Conservation (phyloP, 1,139 yeast genomes). For the Scheffersomyces insectosa region DNA sequence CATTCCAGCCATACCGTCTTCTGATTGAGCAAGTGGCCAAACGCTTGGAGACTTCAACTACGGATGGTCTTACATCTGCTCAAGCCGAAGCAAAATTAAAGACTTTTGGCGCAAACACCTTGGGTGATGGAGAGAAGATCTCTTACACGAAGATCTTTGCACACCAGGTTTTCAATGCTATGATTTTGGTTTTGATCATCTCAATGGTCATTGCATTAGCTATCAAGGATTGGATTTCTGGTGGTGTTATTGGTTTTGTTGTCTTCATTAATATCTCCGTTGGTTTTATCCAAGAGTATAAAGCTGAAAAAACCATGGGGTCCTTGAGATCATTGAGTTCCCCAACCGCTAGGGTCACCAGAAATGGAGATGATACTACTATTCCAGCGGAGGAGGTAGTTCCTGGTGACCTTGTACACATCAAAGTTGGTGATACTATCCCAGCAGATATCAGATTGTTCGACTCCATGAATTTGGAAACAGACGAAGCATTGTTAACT, state of each 20-base stretch:
- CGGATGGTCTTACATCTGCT: constrained; percentile 47
- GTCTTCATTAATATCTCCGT: constrained; percentile 65
- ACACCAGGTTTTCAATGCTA: constrained; percentile 76
- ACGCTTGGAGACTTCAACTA: constrained; percentile 37
- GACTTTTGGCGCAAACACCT: constrained; percentile 56
- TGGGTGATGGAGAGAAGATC: constrained; percentile 62
- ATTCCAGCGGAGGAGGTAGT: constrained; percentile 70
- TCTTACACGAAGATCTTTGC: constrained; percentile 59
- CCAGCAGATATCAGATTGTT: constrained; percentile 75
- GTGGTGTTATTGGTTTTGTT: constrained; percentile 78
- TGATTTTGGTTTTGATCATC: constrained; percentile 72
- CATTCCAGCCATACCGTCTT: constrained; percentile 30
- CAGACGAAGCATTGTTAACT: constrained; percentile 78
- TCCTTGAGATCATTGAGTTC: constrained; percentile 68
- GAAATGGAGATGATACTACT: constrained; percentile 61
- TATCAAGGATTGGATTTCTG: constrained; percentile 78
- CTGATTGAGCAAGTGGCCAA: constrained; percentile 34
- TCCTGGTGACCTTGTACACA: constrained; percentile 71
- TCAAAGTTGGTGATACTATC: constrained; percentile 74
- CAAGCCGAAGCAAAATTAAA: constrained; percentile 29
- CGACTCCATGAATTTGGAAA: constrained; percentile 66
- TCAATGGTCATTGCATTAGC: constrained; percentile 78
- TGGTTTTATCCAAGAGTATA: constrained; percentile 70
- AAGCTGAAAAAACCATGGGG: constrained; percentile 82
- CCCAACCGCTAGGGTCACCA: constrained; percentile 69